Evolutionary conservation across 129 eudicot genomes (phyloP), one percentile per base, ranked within the genome.

Genomic region (Scalesia atractyloides): DNA sequence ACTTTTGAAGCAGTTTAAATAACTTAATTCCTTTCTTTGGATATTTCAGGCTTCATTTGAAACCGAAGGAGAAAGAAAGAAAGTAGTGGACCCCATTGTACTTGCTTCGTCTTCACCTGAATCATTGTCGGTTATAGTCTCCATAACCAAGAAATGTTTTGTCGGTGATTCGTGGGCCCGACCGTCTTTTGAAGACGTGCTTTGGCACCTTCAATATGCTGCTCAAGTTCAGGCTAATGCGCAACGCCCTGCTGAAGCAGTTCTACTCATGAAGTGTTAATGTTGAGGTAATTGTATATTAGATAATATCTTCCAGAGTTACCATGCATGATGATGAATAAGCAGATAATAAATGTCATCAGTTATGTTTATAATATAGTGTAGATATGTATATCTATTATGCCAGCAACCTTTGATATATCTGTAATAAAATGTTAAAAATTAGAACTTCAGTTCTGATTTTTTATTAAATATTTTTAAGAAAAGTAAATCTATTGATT

Each of bases 131-230:
- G 83, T 84, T 49, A 81, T 76, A 50, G 76, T 87, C 74, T 81
- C 88, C 64, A 81, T 87, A 75, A 79, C 92, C n/a, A 81, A 70
- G 64, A 87, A 87, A 73, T 87, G 92, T 63, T 76, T 87, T 58
- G 76, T 86, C 19, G 43, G 80, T 5, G 84, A 84, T 68, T 76
- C 88, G 3, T 78, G 88, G 64, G 82, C 83, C 11, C 88, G 92
- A 3, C 92, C 92, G 9, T 84, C 92, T 47, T 82, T 87, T 44
- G 92, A 87, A 68, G 92, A 87, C 24, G 84, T 87, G 41, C 92
- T 84, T 60, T 87, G 92, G 92, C 86, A 87, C 78, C 77, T 87
- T 46, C 92, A 87, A 73, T 87, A 87, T 72, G 92, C 92, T 52
- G 84, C 86, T 64, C 92, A 87, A 79, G 78, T 87, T 59, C 86